A percentile compares a stretch with the other conserved stretches of the same genome.
Conservation (phyloP, 495 filamentous ascomycete genomes). For the Tuber calosporum region DNA sequence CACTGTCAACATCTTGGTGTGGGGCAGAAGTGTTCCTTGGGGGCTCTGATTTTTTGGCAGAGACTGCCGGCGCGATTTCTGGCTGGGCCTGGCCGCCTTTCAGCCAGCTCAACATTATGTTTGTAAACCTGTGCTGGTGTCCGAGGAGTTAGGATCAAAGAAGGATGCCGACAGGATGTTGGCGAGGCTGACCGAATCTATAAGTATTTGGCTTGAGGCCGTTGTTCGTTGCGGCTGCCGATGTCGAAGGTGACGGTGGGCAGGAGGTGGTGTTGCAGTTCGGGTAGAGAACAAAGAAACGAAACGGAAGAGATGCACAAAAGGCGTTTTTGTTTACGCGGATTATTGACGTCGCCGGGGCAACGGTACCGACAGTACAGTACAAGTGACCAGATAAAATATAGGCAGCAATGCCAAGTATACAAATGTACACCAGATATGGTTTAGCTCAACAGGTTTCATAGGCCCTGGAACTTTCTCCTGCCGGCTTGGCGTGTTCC, state of each 20-base stretch:
- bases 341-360: constrained; percentile 20
- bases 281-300: constrained; percentile 26
- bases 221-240: constrained; percentile 6
- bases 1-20: constrained; percentile 36
- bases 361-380: constrained; percentile 11
- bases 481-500: not conserved
- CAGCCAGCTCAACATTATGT: constrained; percentile 45
- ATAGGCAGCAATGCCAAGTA: not conserved
- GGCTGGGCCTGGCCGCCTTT: constrained; percentile 35
- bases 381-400: not conserved
- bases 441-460: not conserved
- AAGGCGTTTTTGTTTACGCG: constrained; percentile 31
- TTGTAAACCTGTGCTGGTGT: constrained; percentile 9
- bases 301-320: constrained; percentile 11
- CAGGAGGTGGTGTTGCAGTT: constrained; percentile 26
- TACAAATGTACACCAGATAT: not conserved
- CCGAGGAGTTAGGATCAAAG: constrained; percentile 5
- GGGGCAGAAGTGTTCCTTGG: constrained; percentile 19
- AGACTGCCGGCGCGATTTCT: constrained; percentile 8
- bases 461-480: not conserved
- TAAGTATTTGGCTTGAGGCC: not conserved
- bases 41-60: constrained; percentile 12
- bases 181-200: not conserved
- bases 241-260: constrained; percentile 6
- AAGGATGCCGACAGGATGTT: not conserved